Evolutionary conservation across 345 rosid genomes (phyloP).

Genomic region (Citrus medica): DNA sequence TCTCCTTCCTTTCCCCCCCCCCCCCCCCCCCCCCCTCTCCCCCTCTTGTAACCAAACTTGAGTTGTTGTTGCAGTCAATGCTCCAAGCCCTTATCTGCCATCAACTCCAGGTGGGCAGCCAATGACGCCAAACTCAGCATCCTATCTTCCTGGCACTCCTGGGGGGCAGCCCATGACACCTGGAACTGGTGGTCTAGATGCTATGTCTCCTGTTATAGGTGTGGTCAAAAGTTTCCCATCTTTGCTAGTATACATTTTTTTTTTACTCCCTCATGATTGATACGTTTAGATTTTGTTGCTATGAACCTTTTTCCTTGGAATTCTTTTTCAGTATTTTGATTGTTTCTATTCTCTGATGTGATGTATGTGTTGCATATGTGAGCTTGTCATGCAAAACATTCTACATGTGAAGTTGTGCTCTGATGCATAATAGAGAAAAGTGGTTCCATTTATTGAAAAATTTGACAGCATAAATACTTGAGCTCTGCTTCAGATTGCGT

Average conservation of each 20-base stretch:
- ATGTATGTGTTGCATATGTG: not conserved
- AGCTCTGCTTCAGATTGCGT: not conserved
- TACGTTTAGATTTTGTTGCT: not conserved
- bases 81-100: constrained; percentile 91
- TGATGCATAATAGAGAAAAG: not conserved
- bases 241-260: not conserved
- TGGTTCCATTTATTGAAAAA: not conserved
- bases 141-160: constrained; percentile 92
- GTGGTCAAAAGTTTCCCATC: not conserved
- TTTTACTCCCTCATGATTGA: not conserved
- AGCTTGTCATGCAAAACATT: not conserved
- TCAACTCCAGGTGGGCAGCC: constrained; percentile 92
- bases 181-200: constrained; percentile 78
- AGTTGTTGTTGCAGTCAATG: constrained; percentile 60
- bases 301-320: not conserved
- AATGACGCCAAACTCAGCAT: constrained; percentile 80
- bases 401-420: not conserved
- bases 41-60: not conserved
- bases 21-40: not conserved
- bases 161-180: constrained; percentile 99
- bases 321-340: not conserved
- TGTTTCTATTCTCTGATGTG: not conserved
- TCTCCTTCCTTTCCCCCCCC: not conserved
- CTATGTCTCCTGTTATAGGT: constrained; percentile 93
- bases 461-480: not conserved